Base-by-base conservation (phyloP, 768 basidiomycete genomes). In the Trametes punicea region DNA sequence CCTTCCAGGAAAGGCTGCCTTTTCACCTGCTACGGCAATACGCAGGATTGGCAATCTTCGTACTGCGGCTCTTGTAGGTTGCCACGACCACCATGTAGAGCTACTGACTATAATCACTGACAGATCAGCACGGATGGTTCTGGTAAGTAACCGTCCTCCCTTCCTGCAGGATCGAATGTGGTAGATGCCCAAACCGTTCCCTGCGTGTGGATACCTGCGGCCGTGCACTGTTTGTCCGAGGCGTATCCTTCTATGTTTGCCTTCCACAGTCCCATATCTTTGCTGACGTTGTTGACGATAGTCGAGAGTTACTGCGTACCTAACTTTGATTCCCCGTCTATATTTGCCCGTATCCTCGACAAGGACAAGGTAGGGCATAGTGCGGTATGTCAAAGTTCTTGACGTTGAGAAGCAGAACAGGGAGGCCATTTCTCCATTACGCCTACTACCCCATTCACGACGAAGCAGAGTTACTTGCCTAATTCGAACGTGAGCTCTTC, bases 241-340 rank as follows among this genome's bases (percentile, higher is more conserved):
- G n/a, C n/a, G n/a, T n/a, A n/a, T n/a, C n/a, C n/a, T n/a, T n/a
- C n/a, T n/a, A n/a, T n/a, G n/a, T n/a, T n/a, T n/a, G n/a, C n/a
- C n/a, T n/a, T n/a, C n/a, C n/a, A n/a, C n/a, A n/a, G n/a, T n/a
- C n/a, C n/a, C n/a, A n/a, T n/a, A n/a, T n/a, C n/a, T n/a, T n/a
- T n/a, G n/a, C n/a, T n/a, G n/a, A n/a, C n/a, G n/a, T n/a, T n/a
- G n/a, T n/a, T n/a, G n/a, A 29, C 55, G 38, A 21, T 55, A 92
- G 89, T 96, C 60, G 94, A 96, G 70, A 90, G 88, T 59, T 94
- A 93, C 70, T 97, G 94, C 64, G 81, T 95, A 25, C 93, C 93
- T 1, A 79, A 94, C 74, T 96, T 97, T 68, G 94, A 97, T 70
- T 94, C 92, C 1, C 94, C 94, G 3, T 93, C 90, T 16, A 78